These are phyloP conservation scores for Clathrospora elynae DNA, from an alignment of 2,329 filamentous ascomycete species.

Conservation along the genomic window DNA sequence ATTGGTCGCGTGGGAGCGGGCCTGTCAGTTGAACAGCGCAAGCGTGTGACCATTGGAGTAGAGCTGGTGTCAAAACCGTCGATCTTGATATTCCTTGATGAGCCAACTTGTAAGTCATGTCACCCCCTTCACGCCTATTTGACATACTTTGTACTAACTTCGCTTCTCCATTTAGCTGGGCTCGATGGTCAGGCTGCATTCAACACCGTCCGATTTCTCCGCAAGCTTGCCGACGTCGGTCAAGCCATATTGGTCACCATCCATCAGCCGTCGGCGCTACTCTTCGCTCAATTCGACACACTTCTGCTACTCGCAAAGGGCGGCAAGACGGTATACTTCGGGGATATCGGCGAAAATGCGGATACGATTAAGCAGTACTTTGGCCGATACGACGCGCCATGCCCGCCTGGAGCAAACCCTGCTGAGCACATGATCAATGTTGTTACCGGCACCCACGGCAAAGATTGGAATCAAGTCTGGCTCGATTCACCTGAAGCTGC, in stretches of 20 bases:
- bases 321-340: conserved; percentile 81
- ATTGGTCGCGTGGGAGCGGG: conserved; percentile 34
- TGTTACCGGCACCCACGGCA: conserved; percentile 53
- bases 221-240: conserved; percentile 72
- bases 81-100: conserved; percentile 71
- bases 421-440: conserved; percentile 82
- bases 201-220: conserved; percentile 73
- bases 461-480: conserved; percentile 50
- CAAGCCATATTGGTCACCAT: conserved; percentile 87
- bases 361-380: conserved; percentile 63
- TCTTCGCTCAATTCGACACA: conserved; percentile 83
- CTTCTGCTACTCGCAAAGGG: conserved; percentile 75
- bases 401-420: conserved; percentile 56
- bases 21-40: conserved; percentile 60
- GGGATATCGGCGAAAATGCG: conserved; percentile 75
- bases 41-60: conserved; percentile 64
- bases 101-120: conserved; percentile 64
- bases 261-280: conserved; percentile 78
- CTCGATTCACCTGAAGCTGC: conserved; percentile 41
- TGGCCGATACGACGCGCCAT: conserved; percentile 58
- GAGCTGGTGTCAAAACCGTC: conserved; percentile 67
- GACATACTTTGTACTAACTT: not conserved
- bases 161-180: conserved; percentile 50
- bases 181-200: conserved; percentile 72
- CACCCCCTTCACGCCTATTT: not conserved